Conservation (phyloP, 345 rosid genomes). For the Eucalyptus leucophloia region DNA sequence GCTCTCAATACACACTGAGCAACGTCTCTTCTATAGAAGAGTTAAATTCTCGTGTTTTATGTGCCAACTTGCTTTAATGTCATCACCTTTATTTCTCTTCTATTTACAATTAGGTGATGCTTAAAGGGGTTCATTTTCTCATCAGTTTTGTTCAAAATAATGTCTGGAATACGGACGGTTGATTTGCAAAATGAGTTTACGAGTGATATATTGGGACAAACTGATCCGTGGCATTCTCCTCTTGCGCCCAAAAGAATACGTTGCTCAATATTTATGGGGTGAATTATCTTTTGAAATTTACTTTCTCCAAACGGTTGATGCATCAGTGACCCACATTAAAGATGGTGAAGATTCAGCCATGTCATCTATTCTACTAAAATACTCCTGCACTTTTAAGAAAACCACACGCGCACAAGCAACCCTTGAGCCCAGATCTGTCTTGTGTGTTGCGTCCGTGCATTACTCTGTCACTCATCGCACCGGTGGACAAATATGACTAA, state of each 20-base stretch:
- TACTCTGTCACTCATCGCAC: too few species aligned
- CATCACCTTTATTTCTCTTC: neutral
- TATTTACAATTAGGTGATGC: too few species aligned
- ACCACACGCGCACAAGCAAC: neutral
- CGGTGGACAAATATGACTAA: too few species aligned
- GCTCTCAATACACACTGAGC: neutral
- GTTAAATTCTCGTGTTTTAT: neutral
- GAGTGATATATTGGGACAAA: too few species aligned
- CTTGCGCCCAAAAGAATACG: too few species aligned
- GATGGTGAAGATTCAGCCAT: neutral
- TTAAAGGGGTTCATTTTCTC: too few species aligned
- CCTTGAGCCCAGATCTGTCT: neutral
- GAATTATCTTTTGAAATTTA: neutral
- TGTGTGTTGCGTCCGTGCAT: too few species aligned
- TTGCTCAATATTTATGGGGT: neutral
- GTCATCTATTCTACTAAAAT: too few species aligned
- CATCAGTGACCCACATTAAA: neutral
- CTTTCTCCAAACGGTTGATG: neutral
- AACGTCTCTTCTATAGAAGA: neutral
- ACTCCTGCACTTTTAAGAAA: neutral
- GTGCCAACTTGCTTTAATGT: neutral
- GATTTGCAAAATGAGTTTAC: too few species aligned
- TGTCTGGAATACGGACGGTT: too few species aligned
- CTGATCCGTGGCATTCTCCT: too few species aligned
- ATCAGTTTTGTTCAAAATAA: too few species aligned